Base-by-base conservation (phyloP, 148 eudicot species). In the Fagopyrum homotropicum region DNA sequence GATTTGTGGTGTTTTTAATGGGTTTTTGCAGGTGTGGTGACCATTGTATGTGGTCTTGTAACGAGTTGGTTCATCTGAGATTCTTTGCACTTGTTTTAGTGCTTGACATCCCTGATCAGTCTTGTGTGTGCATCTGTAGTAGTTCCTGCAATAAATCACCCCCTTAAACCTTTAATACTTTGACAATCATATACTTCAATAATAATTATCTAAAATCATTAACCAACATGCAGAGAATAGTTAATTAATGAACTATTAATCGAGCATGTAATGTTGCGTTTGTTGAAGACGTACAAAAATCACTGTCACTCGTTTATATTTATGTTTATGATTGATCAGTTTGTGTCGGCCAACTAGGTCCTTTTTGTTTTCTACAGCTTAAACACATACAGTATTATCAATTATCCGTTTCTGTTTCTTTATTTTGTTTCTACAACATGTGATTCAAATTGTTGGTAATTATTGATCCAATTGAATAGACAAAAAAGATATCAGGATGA, bases 61-160 rank as follows among this genome's bases (percentile, higher is more conserved):
- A 5, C 9, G 22, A 6, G 10, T 14, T 9, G 79, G 79, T 22
- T 77, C 49, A 5, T 54, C 69, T 70, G 74, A 43, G 0, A 71
- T 16, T 19, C 45, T 55, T 40, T 77, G 75, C n/a, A 77, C 79
- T 26, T 77, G 74, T 59, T 77, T 77, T 29, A 49, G 14, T 45
- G 79, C 75, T 22, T 17, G 77, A 3, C 77, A 75, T 17, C 77
- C 77, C 14, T 75, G 77, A 75, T 63, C 77, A 5, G 51, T 57
- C 72, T 81, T 81, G 83, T 85, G 88, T 2, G 84, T 85, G 80
- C 88, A 85, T 68, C 86, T 79, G 14, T 61, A 85, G 49, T 50
- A 71, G 22, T 44, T 75, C 47, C 61, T 48, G 14, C 43, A 43
- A 52, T 44, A 1, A 71, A 48, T 22, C 43, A 75, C 30, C 4